Percentiles rank a stretch among this genome's conserved stretches.
Conservation (phyloP, 1,284 basidiomycete genomes). For the Boletus semigastroideus region DNA sequence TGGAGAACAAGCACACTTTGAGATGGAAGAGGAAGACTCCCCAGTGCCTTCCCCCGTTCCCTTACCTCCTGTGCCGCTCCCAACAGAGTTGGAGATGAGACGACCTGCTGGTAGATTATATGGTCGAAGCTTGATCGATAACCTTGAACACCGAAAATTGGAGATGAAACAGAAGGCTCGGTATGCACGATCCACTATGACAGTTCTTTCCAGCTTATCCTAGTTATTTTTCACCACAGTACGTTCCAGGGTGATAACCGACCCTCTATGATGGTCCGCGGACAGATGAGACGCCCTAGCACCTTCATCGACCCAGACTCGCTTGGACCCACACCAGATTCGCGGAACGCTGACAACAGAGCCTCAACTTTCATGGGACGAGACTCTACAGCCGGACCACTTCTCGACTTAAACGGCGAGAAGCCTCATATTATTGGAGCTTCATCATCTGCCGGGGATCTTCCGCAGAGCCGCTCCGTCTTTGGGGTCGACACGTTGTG, state of each 20-base stretch:
- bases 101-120: slow-evolving; percentile 75
- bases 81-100: slow-evolving; percentile 28
- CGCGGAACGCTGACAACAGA: slow-evolving; percentile 19
- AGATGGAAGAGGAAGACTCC: slow-evolving; percentile 41
- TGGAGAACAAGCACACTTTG: slow-evolving; percentile 65
- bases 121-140: slow-evolving; percentile 79
- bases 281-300: slow-evolving; percentile 49
- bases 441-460: slow-evolving; percentile 31
- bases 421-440: slow-evolving; percentile 28
- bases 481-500: slow-evolving; percentile 81
- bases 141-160: slow-evolving; percentile 71
- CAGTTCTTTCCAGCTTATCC: slow-evolving; percentile 11
- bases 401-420: slow-evolving; percentile 54
- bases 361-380: slow-evolving; percentile 42
- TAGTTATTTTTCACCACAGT: slow-evolving; percentile 35
- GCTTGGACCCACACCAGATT: slow-evolving; percentile 38
- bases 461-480: slow-evolving; percentile 60
- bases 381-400: slow-evolving; percentile 54
- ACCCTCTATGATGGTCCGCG: slow-evolving; percentile 82
- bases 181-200: slow-evolving; percentile 38
- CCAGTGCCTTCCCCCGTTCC: slow-evolving; percentile 37
- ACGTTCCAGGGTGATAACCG: slow-evolving; percentile 74
- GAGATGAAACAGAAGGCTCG: slow-evolving; percentile 74
- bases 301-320: slow-evolving; percentile 73
- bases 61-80: slow-evolving; percentile 27